Base-by-base conservation (phyloP, 495 filamentous ascomycete species). In the Baudoinia panamericana region DNA sequence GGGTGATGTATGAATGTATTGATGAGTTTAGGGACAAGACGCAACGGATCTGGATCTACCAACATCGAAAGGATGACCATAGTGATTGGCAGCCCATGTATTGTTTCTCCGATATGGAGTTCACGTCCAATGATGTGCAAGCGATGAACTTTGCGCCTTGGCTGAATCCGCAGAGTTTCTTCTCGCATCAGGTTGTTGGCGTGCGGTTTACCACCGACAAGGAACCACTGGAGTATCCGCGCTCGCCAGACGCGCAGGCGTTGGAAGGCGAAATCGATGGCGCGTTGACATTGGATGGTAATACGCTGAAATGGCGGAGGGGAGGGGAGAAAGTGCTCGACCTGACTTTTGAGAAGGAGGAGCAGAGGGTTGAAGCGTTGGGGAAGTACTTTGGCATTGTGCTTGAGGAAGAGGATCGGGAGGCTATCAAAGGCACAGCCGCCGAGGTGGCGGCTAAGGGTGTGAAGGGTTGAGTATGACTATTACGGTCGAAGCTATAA, bases 41-140 rank as follows among this genome's bases (percentile, higher is more conserved):
- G 21, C 62, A 68, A 17, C 63, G 64, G 36, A 48, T 71, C 20
- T 82, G 76, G 77, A 63, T 81, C 20, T 79, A 74, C 41, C 66
- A 82, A 61, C 69, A 71, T 49, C 64, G 72, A 0, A 67, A 73
- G 41, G 50, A 59, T 5, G 28, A 51, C 0, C 55, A 55, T 1
- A 50, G 52, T 34, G 57, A 62, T 19, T 84, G 76, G 71, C 58
- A 65, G 34, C 54, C 63, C 0, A 68, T 69, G 39, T 82, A 81
- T 45, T 62, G 61, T 35, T 82, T 82, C 53, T 57, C 63, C 2
- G 66, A 43, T 11, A 8, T 36, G 12, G 41, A 43, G 25, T 43
- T 43, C 31, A 35, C 22, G 3, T 19, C 31, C 3, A 22, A 12
- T 6, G 41, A 43, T 29, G 17, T 43, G 13, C n/a, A 18, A 5